Conservation (phyloP, 371 early-diverging fungal species). For the Apophysomyces sp. region DNA sequence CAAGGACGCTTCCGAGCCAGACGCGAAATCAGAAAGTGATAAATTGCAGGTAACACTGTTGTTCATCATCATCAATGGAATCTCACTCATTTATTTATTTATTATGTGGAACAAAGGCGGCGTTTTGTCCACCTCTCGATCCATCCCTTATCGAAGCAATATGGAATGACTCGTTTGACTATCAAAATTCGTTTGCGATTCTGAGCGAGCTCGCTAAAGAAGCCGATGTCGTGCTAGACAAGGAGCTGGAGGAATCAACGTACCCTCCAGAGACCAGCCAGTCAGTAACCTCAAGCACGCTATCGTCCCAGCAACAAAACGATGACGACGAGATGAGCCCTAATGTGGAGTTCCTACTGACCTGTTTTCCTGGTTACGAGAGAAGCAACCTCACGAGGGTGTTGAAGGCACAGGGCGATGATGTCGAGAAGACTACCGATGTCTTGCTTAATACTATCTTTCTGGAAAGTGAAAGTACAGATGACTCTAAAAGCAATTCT, state of each 20-base stretch:
- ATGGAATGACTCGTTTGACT: conserved; percentile 15
- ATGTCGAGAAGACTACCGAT: conserved; percentile 42
- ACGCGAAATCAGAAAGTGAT: not conserved
- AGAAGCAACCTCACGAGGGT: conserved; percentile 14
- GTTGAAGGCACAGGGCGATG: conserved; percentile 22
- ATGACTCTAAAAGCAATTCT: not conserved
- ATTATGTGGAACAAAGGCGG: not conserved
- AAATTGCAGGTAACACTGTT: conserved; percentile 8
- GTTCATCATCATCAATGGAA: not conserved
- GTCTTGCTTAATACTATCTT: conserved; percentile 25
- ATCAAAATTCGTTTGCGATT: conserved; percentile 6
- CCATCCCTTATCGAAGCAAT: conserved; percentile 16
- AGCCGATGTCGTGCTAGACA: not conserved
- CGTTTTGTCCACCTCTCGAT: conserved; percentile 27
- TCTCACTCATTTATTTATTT: not conserved
- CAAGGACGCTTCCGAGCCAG: not conserved
- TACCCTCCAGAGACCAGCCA: not conserved
- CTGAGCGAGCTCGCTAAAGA: conserved; percentile 18
- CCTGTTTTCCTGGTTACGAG: conserved; percentile 34
- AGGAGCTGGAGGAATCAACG: not conserved
- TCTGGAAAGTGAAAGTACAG: conserved; percentile 11
- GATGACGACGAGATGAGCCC: conserved; percentile 2
- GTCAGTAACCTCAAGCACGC: not conserved
- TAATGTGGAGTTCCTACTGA: conserved; percentile 28
- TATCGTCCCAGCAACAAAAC: not conserved